Evolutionary conservation across 2,329 filamentous ascomycete genomes (phyloP), one percentile per base, ranked within the genome.

Genomic region (Stemphylium vesicarium): DNA sequence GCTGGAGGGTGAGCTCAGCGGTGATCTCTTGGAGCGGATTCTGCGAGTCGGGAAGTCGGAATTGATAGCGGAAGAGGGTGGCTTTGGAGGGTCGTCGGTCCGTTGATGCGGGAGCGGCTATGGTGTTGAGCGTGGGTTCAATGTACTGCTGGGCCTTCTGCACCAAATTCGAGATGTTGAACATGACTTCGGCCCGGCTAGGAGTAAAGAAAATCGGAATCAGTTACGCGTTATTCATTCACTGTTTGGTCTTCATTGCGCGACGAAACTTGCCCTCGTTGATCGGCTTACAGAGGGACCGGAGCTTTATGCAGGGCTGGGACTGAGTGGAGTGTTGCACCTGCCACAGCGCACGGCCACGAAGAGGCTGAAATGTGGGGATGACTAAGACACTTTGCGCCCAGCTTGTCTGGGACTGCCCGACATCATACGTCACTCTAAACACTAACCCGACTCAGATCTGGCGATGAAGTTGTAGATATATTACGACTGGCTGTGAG

Each of bases 91-190:
- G 92, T 74, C 91, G 89, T 60, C 85, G 85, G 77, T 95, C 91
- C 55, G 88, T 86, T 10, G 72, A 65, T 70, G 87, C 85, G 65
- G 88, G 86, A 56, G 91, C 83, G 32, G 60, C 86, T 37, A 79
- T 76, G 43, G 53, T 69, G 71, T 90, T 88, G 75, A 92, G 88
- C 63, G 90, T 90, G 49, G 92, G 91, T 77, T 97, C 94, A 79
- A 97, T 96, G 78, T 96, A 84, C 79, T 93, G 91, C 82, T 96
- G 92, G 65, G 93, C 93, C 84, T 94, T 96, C 78, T 96, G 92
- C 71, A 97, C 92, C 77, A 98, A 88, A 78, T 85, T 94, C 68
- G 90, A 83, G 76, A 89, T 80, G 75, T 84, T 76, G 66, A 76
- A 77, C 74, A 77, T 77, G 63, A 66, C 65, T 56, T 62, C 57